Conservation (phyloP, 73 alveolate species). For the Loxodes magnus region DNA sequence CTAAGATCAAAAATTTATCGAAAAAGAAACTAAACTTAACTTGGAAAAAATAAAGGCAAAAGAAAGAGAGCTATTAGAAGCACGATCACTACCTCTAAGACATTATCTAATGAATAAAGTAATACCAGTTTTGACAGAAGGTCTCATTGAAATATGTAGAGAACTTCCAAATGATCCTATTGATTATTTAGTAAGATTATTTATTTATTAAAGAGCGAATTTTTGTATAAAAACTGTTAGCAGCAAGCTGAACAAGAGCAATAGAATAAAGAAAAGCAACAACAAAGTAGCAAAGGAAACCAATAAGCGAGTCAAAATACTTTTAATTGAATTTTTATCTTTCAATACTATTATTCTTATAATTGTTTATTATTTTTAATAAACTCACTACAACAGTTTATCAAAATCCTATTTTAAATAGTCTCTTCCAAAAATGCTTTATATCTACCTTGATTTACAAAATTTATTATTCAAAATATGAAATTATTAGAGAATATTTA, state of each 20-base stretch:
- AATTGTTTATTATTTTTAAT: too few species aligned
- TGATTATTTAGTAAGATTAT: conserved; percentile 47
- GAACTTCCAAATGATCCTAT: conserved; percentile 84
- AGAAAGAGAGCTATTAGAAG: conserved; percentile 68
- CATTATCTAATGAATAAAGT: conserved; percentile 81
- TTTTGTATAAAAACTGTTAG: neutral
- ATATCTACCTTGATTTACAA: too few species aligned
- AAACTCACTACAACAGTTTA: too few species aligned
- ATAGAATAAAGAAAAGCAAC: neutral
- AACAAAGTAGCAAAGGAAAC: too few species aligned
- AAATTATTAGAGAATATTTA: too few species aligned
- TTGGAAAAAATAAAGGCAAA: conserved; percentile 70
- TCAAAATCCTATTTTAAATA: too few species aligned
- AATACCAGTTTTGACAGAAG: conserved; percentile 81
- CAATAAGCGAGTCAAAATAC: too few species aligned
- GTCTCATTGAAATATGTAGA: conserved; percentile 78
- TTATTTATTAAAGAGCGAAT: neutral
- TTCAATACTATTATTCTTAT: too few species aligned
- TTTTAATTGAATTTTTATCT: too few species aligned
- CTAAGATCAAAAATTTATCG: neutral
- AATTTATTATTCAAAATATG: too few species aligned
- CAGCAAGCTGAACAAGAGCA: neutral
- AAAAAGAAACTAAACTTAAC: conserved; percentile 15
- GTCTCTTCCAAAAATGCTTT: too few species aligned
- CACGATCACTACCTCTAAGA: conserved; percentile 76